These are phyloP conservation scores for Kokia cookei DNA, from an alignment of 441 rosid genomes.

Conservation along the genomic window DNA sequence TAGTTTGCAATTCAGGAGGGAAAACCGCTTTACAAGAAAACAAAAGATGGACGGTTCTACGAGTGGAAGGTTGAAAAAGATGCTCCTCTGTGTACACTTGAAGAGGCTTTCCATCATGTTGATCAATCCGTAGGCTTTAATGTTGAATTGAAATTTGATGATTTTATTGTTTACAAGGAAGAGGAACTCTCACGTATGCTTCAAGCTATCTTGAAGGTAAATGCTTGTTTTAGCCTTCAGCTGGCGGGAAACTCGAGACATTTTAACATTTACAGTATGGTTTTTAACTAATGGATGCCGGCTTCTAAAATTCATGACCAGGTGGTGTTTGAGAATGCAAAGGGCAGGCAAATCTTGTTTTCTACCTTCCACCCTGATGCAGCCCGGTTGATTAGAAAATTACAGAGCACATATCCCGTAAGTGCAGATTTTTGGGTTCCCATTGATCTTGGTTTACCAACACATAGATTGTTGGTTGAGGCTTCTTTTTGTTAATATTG, in stretches of 20 bases:
- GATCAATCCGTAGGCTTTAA: constrained; percentile 36
- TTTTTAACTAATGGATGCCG: neutral
- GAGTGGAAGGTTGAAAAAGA: constrained; percentile 52
- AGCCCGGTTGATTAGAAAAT: constrained; percentile 33
- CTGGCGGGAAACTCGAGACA: neutral
- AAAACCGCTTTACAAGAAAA: constrained; percentile 42
- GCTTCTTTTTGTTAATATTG: too few relatives aligned
- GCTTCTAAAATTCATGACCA: constrained; percentile 7
- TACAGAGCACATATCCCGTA: constrained; percentile 47
- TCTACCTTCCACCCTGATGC: constrained; percentile 69
- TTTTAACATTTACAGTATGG: neutral
- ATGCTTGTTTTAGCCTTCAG: neutral
- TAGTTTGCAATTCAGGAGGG: constrained; percentile 24
- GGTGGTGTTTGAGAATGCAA: constrained; percentile 36
- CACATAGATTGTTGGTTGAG: too few relatives aligned
- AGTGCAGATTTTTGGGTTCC: neutral
- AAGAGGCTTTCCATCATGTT: constrained; percentile 38
- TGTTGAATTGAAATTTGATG: constrained; percentile 61
- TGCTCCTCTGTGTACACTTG: constrained; percentile 45
- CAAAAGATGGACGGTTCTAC: constrained; percentile 48
- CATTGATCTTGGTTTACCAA: too few relatives aligned
- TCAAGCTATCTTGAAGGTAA: constrained; percentile 32
- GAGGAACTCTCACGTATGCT: constrained; percentile 33
- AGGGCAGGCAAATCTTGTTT: constrained; percentile 33
- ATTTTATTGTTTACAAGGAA: constrained; percentile 29